Evolutionary conservation across 441 rosid genomes (phyloP).

Genomic region (Brassica balearica): DNA sequence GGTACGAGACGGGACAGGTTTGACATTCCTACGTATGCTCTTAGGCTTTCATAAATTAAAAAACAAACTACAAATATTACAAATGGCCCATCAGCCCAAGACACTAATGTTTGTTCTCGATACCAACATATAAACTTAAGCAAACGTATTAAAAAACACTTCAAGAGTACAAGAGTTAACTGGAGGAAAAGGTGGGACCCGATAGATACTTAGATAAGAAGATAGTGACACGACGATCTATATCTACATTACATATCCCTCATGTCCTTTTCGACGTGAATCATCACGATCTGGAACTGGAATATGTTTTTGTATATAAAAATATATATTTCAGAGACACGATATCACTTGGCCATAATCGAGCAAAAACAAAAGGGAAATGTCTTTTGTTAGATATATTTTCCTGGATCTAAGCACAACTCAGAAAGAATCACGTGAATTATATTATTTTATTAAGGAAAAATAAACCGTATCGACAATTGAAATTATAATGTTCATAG

Average conservation of each 20-base stretch:
- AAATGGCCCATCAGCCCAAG: not conserved
- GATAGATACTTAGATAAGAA: slow-evolving; percentile 16
- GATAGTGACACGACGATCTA: slow-evolving; percentile 11
- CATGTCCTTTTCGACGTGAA: slow-evolving; percentile 37
- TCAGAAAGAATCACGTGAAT: slow-evolving; percentile 27
- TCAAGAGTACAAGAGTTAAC: not conserved
- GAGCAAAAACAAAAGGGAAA: slow-evolving; percentile 14
- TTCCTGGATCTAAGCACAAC: slow-evolving; percentile 7
- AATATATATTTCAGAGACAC: slow-evolving; percentile 9
- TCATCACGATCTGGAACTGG: slow-evolving; percentile 26
- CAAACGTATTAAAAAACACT: not conserved
- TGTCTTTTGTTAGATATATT: not conserved
- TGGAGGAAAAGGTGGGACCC: not conserved
- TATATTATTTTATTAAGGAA: not conserved
- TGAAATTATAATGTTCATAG: slow-evolving; percentile 1
- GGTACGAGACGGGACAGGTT: too few relatives aligned
- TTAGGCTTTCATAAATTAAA: not conserved
- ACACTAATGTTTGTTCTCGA: not conserved
- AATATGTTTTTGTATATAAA: not conserved
- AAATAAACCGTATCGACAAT: slow-evolving; percentile 4
- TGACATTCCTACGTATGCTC: too few relatives aligned
- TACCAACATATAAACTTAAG: not conserved
- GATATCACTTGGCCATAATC: slow-evolving; percentile 5
- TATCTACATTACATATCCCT: not conserved
- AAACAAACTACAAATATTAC: not conserved